phyloP scores from a whole-genome alignment of 83 land plant genomes.

The Isoetes engelmannii region DNA sequence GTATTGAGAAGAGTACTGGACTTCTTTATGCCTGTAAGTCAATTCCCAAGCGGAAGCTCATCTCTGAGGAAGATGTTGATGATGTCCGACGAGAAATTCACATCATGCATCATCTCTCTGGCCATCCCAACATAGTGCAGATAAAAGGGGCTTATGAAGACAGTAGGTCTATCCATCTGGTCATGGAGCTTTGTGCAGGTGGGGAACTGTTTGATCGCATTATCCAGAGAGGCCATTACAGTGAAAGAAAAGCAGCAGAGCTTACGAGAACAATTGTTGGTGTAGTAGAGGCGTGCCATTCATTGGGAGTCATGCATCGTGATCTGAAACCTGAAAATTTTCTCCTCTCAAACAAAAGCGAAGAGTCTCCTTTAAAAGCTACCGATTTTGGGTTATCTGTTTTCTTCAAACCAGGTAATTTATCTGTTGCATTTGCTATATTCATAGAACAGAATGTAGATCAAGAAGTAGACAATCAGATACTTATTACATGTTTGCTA shows the following conservation, averaged over 20 bases:
- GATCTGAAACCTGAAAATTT: constrained; percentile 78
- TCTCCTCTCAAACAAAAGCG: constrained; percentile 37
- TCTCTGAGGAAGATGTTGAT: constrained; percentile 31
- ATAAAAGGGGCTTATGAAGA: constrained; percentile 48
- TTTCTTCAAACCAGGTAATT: constrained; percentile 26
- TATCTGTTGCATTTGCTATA: too few relatives aligned
- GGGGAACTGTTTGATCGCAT: constrained; percentile 73
- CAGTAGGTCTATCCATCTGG: constrained; percentile 34
- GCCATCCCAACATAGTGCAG: constrained; percentile 44
- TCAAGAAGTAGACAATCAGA: too few relatives aligned
- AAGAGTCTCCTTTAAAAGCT: constrained; percentile 42
- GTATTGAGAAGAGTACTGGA: constrained; percentile 34
- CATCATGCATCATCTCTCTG: constrained; percentile 41
- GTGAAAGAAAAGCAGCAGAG: constrained; percentile 50
- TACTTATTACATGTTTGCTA: too few relatives aligned
- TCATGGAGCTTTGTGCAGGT: constrained; percentile 42
- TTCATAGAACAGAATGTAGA: too few relatives aligned
- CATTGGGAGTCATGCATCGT: constrained; percentile 70
- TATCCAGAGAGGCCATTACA: constrained; percentile 52
- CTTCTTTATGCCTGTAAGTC: constrained; percentile 48
- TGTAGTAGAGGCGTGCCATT: constrained; percentile 66
- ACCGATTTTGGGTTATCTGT: constrained; percentile 53
- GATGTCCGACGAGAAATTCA: constrained; percentile 41
- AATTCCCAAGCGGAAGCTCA: constrained; percentile 40
- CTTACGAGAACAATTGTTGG: constrained; percentile 48